These are phyloP conservation scores for Aspergillus diversus DNA, from an alignment of 495 filamentous ascomycete genomes.

Conservation along the genomic window DNA sequence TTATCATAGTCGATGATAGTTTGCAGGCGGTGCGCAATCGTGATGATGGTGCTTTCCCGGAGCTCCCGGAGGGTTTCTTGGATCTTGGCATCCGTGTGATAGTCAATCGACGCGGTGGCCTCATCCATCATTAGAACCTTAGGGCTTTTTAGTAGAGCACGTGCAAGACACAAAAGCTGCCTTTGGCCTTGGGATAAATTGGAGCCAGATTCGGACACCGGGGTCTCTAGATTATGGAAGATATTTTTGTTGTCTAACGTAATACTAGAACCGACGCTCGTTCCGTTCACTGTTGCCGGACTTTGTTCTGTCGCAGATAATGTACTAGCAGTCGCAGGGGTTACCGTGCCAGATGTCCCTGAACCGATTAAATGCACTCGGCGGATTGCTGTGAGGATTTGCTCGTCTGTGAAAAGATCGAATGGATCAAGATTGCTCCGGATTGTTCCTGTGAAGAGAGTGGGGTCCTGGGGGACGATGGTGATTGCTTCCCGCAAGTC, in stretches of 20 bases:
- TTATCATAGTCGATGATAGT: conserved; percentile 98
- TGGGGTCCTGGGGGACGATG: conserved; percentile 98
- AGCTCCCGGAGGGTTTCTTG: conserved; percentile 93
- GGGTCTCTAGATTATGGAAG: conserved; percentile 83
- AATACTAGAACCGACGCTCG: conserved; percentile 37
- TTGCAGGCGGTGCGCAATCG: conserved; percentile 95
- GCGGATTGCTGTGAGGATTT: conserved; percentile 85
- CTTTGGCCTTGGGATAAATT: conserved; percentile 97
- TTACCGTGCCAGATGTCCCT: conserved; percentile 50
- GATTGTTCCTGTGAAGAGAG: conserved; percentile 94
- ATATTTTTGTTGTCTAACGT: conserved; percentile 82
- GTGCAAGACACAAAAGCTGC: conserved; percentile 93
- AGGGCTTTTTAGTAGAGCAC: conserved; percentile 88
- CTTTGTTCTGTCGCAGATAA: conserved; percentile 31
- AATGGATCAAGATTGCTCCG: conserved; percentile 96
- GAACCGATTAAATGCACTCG: conserved; percentile 87
- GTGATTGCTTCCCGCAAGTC: conserved; percentile 94
- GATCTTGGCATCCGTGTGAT: conserved; percentile 92
- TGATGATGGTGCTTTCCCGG: conserved; percentile 85
- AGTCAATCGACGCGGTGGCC: conserved; percentile 97
- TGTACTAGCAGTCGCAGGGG: conserved; percentile 45
- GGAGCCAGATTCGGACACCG: conserved; percentile 87
- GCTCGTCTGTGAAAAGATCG: conserved; percentile 83
- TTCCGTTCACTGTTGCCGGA: conserved; percentile 37
- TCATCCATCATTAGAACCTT: conserved; percentile 98